A percentile compares a stretch with the other conserved stretches of the same genome.
These are phyloP conservation scores for Polygonum aviculare DNA, from an alignment of 148 eudicot species.

Conservation along the genomic window DNA sequence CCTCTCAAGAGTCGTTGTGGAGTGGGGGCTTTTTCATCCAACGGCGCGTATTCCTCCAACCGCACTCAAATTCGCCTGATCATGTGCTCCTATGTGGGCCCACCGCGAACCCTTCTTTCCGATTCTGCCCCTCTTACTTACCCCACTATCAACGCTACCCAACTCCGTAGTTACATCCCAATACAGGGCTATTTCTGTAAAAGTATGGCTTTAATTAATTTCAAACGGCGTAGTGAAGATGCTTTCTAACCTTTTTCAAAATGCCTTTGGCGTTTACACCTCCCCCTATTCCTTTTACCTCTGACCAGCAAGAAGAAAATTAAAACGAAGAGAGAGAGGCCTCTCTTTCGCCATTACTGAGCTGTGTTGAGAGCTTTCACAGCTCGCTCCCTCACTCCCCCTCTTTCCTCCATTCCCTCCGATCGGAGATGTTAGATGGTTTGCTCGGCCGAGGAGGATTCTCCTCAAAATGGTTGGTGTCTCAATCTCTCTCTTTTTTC, in stretches of 20 bases:
- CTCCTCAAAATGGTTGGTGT: constrained; percentile 11
- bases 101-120: background rate
- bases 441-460: constrained; percentile 19
- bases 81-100: constrained; percentile 5
- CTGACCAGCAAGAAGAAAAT: background rate
- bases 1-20: background rate
- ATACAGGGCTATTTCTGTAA: background rate
- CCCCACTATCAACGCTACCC: background rate
- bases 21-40: background rate
- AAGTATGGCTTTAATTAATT: background rate
- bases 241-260: background rate
- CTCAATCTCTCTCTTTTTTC: constrained; percentile 3
- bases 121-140: background rate
- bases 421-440: constrained; percentile 55
- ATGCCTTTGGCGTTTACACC: background rate
- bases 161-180: background rate
- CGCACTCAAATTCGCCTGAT: background rate
- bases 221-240: background rate
- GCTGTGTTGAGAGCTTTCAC: constrained; percentile 2
- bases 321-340: background rate
- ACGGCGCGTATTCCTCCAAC: background rate
- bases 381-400: background rate
- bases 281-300: background rate
- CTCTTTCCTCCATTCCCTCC: background rate
- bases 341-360: constrained; percentile 4